Base-by-base conservation (phyloP, 2,329 filamentous ascomycete genomes). In the Ilyonectria mors-panacis region DNA sequence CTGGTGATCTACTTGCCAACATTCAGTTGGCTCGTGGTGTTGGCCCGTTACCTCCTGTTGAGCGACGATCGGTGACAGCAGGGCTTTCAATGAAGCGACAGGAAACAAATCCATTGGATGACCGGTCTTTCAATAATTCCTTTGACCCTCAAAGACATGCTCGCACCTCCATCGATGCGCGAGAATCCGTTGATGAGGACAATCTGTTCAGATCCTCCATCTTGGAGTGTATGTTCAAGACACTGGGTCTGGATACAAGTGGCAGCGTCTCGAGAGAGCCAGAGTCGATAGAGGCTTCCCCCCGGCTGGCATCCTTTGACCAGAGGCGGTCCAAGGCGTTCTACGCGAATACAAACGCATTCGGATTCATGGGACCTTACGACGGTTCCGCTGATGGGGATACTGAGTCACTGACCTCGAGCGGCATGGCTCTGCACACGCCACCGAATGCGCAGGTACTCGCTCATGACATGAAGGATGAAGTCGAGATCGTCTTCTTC, bases 401-500 rank as follows among this genome's bases (percentile, higher is more conserved):
- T 62, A 91, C 92, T 0, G 96, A 98, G 70, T 98, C 95, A 0
- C 84, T 95, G 74, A 90, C 93, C 28, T 95, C 93, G 2, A 88
- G 90, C 4, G 89, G 90, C 1, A 84, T 91, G 53, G 89, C 89
- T 4, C 85, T 89, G 47, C 82, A 84, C 37, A 86, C 87, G 4
- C 87, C 89, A 0, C 89, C 90, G 0, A 93, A 91, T 71, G 87
- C 91, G 0, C 86, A 94, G 60, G 81, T 85, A 4, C 82, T 95
- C 6, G 88, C 90, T 4, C 90, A 94, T 65, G 95, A 98, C 68
- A 88, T 98, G 81, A 92, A 92, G 70, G 92, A 97, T 69, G 96
- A 99, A 59, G 89, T 98, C 3, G 96, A 99, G 77, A 98, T 99
- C 71, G 96, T 99, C 6, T 98, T 93, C 82, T 99, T 99, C 72